Percentiles rank a stretch among this genome's conserved stretches.
phyloP scores from a whole-genome alignment of 1,284 basidiomycete genomes.

The Apiotrichum mycotoxinovorans region DNA sequence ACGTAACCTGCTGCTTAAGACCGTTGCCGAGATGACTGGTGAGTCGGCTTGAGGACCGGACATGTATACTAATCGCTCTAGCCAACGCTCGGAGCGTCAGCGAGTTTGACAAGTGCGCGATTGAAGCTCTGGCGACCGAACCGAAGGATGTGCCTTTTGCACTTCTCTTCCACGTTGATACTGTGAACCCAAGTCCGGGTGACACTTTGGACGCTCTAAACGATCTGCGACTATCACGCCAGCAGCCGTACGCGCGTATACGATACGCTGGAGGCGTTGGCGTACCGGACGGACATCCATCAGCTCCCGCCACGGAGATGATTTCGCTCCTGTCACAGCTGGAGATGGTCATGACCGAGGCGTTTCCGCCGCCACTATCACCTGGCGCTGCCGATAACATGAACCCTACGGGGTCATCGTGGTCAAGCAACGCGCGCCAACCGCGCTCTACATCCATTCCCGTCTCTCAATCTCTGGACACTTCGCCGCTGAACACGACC shows the following conservation, averaged over 20 bases:
- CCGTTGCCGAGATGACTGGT: slow-evolving; percentile 45
- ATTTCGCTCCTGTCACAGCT: background rate
- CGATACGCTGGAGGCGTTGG: slow-evolving; percentile 35
- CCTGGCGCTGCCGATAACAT: background rate
- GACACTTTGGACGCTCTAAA: background rate
- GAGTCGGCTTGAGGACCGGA: background rate
- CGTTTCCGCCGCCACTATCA: background rate
- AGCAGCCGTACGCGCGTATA: background rate
- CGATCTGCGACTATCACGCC: no score
- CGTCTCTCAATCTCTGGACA: background rate
- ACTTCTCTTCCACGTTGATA: slow-evolving; percentile 25
- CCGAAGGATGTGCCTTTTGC: slow-evolving; percentile 43
- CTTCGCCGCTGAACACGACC: slow-evolving; percentile 1
- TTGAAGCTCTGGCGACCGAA: slow-evolving; percentile 35
- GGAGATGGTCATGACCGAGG: slow-evolving; percentile 7
- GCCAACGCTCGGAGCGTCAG: slow-evolving; percentile 37
- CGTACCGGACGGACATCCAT: slow-evolving; percentile 40
- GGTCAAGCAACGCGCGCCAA: background rate
- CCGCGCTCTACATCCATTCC: background rate
- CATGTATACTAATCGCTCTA: background rate
- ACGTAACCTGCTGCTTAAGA: slow-evolving; percentile 29
- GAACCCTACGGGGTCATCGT: background rate
- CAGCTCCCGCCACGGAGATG: slow-evolving; percentile 20
- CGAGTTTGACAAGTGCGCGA: slow-evolving; percentile 38
- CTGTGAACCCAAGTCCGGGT: background rate